Evolutionary conservation across 768 basidiomycete species (phyloP), one percentile per base, ranked within the genome.

Genomic region (Botryobasidium botryosum): DNA sequence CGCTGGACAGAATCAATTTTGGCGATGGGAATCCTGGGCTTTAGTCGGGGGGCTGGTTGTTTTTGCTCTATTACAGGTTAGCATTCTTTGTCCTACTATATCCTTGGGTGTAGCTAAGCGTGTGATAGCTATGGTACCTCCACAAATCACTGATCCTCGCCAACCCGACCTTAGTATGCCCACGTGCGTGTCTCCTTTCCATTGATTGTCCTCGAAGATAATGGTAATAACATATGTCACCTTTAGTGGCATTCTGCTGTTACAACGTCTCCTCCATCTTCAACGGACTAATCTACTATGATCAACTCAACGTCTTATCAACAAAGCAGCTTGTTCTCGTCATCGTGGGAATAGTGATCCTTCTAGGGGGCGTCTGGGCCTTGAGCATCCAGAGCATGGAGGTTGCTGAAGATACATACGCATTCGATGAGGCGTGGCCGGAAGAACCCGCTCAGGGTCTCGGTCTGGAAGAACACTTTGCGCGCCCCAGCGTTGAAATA

Each of bases 251-350:
- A 4, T 96, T 92, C 62, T 92, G 87, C 60, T 86, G 88, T 60
- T 96, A 92, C 63, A 96, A 92, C 57, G 59, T 91, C 12, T 86
- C 85, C 2, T 85, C 83, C 20, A 92, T 96, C 57, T 68, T 88
- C 46, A 90, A 88, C 52, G 82, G 83, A 4, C 68, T 92, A 43
- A 73, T 91, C 36, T 94, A 90, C 60, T 94, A 84, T 58, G 68
- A 90, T 58, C 87, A 96, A 56, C 73, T 86, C 55, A 68, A 73
- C 15, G 66, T 75, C 20, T 77, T 96, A 29, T 63, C 75, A 1
- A 65, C 69, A 0, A 52, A 73, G n/a, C 73, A 88, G 57, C 70
- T 88, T n/a, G 58, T 64, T 4, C 69, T 92, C 21, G 84, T 96
- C 46, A 63, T 68, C 5, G 51, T 85, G 6, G 90, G 90, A 1